Percentiles rank a stretch among this genome's conserved stretches.
Evolutionary conservation across 306 rosid genomes (phyloP).

Genomic region (Fagus sylvatica): DNA sequence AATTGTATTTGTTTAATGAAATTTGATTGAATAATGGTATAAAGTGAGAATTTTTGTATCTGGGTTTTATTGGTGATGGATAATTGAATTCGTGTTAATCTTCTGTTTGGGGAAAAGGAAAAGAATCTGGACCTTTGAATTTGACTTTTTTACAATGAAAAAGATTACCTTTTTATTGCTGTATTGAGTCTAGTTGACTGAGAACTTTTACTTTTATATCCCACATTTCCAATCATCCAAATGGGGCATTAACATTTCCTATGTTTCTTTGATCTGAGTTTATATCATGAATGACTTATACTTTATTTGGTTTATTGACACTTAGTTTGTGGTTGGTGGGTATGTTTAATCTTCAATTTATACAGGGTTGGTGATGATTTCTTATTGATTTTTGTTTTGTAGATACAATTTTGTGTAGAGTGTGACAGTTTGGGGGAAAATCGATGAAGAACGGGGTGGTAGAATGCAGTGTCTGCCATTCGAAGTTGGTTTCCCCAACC

Average conservation of each 20-base stretch:
- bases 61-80: not conserved
- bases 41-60: not conserved
- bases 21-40: not conserved
- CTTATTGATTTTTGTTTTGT: conserved; percentile 17
- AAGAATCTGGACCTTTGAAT: not conserved
- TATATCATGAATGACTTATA: not conserved
- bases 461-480: conserved; percentile 97
- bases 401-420: conserved; percentile 49
- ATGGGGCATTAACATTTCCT: not conserved
- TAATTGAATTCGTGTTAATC: not conserved
- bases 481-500: conserved; percentile 77
- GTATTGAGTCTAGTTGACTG: not conserved
- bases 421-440: conserved; percentile 31
- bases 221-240: not conserved
- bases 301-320: not conserved
- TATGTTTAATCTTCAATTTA: not conserved
- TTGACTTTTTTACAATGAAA: not conserved
- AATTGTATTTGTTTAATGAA: conserved; percentile 5
- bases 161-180: not conserved
- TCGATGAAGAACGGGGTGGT: conserved; percentile 77
- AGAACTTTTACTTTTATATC: not conserved
- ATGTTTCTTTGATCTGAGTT: not conserved
- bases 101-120: not conserved
- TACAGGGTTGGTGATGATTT: not conserved
- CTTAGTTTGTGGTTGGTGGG: not conserved